Evolutionary conservation across 1,284 basidiomycete species (phyloP).

Genomic region (Papiliotrema laurentii): DNA sequence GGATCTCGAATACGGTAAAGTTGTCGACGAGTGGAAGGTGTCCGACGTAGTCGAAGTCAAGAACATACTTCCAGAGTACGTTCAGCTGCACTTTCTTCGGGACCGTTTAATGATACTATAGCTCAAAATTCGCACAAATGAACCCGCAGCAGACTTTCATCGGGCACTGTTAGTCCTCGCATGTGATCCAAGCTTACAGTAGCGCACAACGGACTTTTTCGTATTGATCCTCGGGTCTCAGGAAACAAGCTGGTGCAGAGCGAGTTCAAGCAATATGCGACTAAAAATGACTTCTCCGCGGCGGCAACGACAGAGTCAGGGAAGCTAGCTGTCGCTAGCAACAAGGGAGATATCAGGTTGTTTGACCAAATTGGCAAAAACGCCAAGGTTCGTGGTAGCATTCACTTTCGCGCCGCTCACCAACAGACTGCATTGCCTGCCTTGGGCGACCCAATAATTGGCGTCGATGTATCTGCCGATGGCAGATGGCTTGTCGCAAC

Average conservation of each 20-base stretch:
- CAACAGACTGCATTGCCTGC: constrained; percentile 81
- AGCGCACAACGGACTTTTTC: constrained; percentile 92
- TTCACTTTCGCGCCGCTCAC: background rate
- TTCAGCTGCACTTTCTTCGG: background rate
- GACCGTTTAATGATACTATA: constrained; percentile 9
- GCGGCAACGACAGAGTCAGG: constrained; percentile 83
- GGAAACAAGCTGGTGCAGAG: constrained; percentile 91
- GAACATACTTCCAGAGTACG: constrained; percentile 77
- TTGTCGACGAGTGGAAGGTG: constrained; percentile 98
- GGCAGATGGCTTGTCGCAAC: constrained; percentile 96
- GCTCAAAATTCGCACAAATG: constrained; percentile 88
- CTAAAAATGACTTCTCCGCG: constrained; percentile 93
- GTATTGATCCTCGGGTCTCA: constrained; percentile 86
- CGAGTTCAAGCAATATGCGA: constrained; percentile 93
- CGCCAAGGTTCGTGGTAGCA: constrained; percentile 59
- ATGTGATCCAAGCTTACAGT: background rate
- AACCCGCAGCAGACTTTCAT: constrained; percentile 90
- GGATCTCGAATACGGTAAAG: constrained; percentile 93
- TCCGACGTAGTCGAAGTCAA: constrained; percentile 80
- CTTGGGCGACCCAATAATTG: constrained; percentile 89
- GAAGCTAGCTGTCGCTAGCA: constrained; percentile 85
- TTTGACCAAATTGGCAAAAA: constrained; percentile 98
- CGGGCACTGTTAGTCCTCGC: constrained; percentile 54
- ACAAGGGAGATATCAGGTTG: constrained; percentile 93
- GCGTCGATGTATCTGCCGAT: constrained; percentile 89